Conservation (phyloP, 257 asterid species). For the Plectranthus barbatus region DNA sequence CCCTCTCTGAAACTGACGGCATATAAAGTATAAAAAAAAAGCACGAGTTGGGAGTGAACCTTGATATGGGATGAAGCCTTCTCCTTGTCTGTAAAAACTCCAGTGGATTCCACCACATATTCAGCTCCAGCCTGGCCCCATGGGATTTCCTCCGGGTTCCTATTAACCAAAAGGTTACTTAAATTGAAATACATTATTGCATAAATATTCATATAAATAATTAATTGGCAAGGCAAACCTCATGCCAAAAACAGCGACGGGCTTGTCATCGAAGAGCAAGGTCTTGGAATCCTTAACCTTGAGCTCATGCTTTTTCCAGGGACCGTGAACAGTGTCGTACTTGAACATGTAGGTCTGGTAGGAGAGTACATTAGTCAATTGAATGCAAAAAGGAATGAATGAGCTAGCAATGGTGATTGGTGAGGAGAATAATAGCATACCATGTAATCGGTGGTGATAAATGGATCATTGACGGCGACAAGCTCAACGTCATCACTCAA, state of each 20-base stretch:
- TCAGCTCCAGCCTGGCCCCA: slow-evolving; percentile 86
- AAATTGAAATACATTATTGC: too few relatives aligned
- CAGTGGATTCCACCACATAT: slow-evolving; percentile 71
- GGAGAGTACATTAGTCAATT: too few relatives aligned
- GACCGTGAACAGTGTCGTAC: slow-evolving; percentile 82
- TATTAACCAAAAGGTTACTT: too few relatives aligned
- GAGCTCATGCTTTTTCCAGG: slow-evolving; percentile 61
- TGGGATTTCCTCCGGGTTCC: slow-evolving; percentile 84
- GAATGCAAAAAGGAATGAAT: too few relatives aligned
- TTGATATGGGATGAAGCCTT: slow-evolving; percentile 87
- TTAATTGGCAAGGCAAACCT: slow-evolving; percentile 24
- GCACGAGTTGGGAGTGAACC: too few relatives aligned
- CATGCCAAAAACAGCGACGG: slow-evolving; percentile 60
- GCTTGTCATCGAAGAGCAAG: slow-evolving; percentile 64
- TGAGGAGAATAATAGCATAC: slow-evolving; percentile 13
- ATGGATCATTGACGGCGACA: slow-evolving; percentile 86
- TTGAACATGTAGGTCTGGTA: slow-evolving; percentile 80
- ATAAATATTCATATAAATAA: too few relatives aligned
- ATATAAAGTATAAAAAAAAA: too few relatives aligned
- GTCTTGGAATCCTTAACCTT: slow-evolving; percentile 71
- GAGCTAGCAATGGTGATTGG: too few relatives aligned
- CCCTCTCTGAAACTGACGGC: too few relatives aligned
- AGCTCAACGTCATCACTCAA: slow-evolving; percentile 77
- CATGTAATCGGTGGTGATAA: slow-evolving; percentile 75
- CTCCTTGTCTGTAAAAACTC: slow-evolving; percentile 70